Percentiles rank a stretch among this genome's conserved stretches.
These are phyloP conservation scores for Linum trigynum DNA, from an alignment of 345 rosid species.

Conservation along the genomic window DNA sequence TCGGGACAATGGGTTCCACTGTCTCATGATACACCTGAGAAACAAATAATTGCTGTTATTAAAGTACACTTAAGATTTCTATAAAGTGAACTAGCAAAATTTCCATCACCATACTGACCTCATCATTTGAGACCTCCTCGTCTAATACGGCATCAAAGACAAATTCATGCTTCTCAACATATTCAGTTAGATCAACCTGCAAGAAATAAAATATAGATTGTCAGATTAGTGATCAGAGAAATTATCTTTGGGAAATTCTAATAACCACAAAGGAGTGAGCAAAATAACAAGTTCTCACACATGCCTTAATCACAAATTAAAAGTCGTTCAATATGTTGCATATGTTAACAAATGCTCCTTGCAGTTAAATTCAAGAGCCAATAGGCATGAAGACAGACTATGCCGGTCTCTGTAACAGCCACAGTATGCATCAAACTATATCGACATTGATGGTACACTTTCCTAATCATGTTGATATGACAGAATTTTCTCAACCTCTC, in stretches of 20 bases:
- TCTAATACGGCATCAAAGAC: constrained; percentile 89
- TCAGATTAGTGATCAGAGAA: not conserved
- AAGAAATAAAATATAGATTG: constrained; percentile 13
- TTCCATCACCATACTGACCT: constrained; percentile 38
- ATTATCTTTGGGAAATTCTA: not conserved
- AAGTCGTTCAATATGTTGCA: no score
- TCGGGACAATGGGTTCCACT: constrained; percentile 93
- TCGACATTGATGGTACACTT: no score
- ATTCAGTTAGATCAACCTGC: constrained; percentile 95
- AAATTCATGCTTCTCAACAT: constrained; percentile 89
- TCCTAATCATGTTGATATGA: no score
- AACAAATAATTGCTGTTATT: not conserved
- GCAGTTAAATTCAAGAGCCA: not conserved
- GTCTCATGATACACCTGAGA: constrained; percentile 80
- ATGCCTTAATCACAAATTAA: not conserved
- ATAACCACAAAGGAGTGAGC: not conserved
- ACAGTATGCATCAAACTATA: no score
- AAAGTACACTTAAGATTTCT: not conserved
- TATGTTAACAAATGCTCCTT: no score
- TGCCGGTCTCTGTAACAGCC: no score
- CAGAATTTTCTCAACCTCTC: no score
- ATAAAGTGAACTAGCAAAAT: not conserved
- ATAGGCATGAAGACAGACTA: constrained; percentile 1
- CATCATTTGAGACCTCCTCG: constrained; percentile 97
- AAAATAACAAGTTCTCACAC: not conserved